Conservation (phyloP, 179 eudicot species). For the Vitellaria paradoxa region DNA sequence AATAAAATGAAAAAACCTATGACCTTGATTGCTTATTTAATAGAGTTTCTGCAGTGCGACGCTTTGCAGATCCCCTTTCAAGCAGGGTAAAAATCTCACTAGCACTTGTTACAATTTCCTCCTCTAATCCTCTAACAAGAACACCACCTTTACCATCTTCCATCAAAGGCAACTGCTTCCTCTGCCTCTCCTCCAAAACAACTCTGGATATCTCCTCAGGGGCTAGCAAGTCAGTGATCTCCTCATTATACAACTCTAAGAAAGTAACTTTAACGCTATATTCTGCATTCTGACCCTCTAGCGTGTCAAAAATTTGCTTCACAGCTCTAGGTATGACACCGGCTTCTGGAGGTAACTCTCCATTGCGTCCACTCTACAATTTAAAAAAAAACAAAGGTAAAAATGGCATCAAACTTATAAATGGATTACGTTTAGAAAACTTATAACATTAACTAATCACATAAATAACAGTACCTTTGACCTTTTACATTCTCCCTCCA, state of each 20-base stretch:
- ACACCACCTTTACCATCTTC: conserved; percentile 99
- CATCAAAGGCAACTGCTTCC: conserved; percentile 90
- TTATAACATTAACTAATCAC: background rate
- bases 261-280: conserved; percentile 98
- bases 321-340: conserved; percentile 98
- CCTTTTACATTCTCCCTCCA: conserved; percentile 97
- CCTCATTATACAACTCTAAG: conserved; percentile 91
- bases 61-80: conserved; percentile 97
- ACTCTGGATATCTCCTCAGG: conserved; percentile 82
- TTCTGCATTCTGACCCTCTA: conserved; percentile 94
- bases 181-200: conserved; percentile 80
- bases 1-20: background rate
- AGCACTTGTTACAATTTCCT: conserved; percentile 94
- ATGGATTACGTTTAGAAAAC: background rate
- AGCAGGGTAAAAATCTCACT: conserved; percentile 89
- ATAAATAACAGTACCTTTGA: conserved; percentile 53
- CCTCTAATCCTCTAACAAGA: conserved; percentile 93
- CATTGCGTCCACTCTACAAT: conserved; percentile 69
- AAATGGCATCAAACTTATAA: conserved; percentile 3
- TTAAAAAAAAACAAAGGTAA: conserved; percentile 3
- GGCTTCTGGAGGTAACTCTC: conserved; percentile 83
- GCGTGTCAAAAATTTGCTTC: conserved; percentile 87
- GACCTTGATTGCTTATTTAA: conserved; percentile 96
- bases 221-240: conserved; percentile 93
- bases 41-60: conserved; percentile 97